Percentiles rank a stretch among this genome's conserved stretches.
phyloP scores from a whole-genome alignment of 495 filamentous ascomycete species.

The Trichoderma virens region DNA sequence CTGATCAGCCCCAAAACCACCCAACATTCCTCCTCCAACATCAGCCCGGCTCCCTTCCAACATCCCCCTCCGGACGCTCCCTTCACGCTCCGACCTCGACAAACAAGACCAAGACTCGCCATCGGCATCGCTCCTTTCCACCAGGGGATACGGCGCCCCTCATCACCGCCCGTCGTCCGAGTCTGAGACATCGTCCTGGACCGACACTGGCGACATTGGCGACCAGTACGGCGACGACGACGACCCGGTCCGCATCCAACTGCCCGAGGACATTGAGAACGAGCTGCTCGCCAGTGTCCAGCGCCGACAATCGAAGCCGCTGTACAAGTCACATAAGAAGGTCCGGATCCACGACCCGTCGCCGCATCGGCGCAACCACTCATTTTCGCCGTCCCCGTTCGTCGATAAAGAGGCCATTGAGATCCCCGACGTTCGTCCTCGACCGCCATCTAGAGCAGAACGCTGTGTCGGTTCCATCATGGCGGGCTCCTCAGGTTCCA shows the following conservation, averaged over 20 bases:
- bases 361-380: conserved; percentile 16
- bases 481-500: conserved; percentile 63
- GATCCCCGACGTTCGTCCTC: conserved; percentile 62
- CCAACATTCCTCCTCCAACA: conserved; percentile 50
- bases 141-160: conserved; percentile 25
- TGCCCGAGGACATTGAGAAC: conserved; percentile 56
- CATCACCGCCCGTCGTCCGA: conserved; percentile 47
- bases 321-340: conserved; percentile 28
- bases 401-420: conserved; percentile 73
- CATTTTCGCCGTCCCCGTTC: conserved; percentile 28
- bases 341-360: conserved; percentile 37
- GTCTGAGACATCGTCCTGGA: conserved; percentile 73
- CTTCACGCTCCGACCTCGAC: conserved; percentile 27
- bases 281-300: conserved; percentile 40
- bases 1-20: conserved; percentile 44
- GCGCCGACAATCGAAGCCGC: conserved; percentile 19
- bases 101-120: conserved; percentile 19
- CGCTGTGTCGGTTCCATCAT: conserved; percentile 73
- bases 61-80: conserved; percentile 54
- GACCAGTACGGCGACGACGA: conserved; percentile 79
- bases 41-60: conserved; percentile 49
- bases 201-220: conserved; percentile 86
- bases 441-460: conserved; percentile 54
- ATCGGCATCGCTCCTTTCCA: conserved; percentile 31
- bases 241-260: conserved; percentile 62